Evolutionary conservation across 371 early-diverging fungal genomes (phyloP), one percentile per base, ranked within the genome.

Genomic region (Dipsacomyces acuminosporus): DNA sequence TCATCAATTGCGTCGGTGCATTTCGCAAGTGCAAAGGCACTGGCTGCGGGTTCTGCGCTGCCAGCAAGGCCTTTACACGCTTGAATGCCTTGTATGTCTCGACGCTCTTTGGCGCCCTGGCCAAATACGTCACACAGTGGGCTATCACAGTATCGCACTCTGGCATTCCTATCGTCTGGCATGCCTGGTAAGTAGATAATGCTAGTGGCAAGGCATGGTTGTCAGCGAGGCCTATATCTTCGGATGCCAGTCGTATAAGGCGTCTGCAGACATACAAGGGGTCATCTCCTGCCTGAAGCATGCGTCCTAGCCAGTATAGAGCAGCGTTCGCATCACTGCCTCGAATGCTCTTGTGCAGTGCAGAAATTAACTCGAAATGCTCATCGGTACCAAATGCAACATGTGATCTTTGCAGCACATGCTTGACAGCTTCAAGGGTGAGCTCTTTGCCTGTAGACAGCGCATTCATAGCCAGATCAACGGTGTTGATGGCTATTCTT

Each of bases 191-290:
- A 0, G 91, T 81, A 5, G 90, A 56, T 25, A 89, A 65, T 0
- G 92, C 92, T 47, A 91, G 56, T 0, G 84, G 80, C 8, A 93
- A 65, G 0, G 91, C 91, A 0, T 76, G 53, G 55, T 78, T 85
- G 49, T 93, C 91, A 0, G 90, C 94, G 41, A 91, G 64, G 0
- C 94, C 94, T 61, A 93, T 83, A 59, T 93, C 94, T 56, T 93
- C 94, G 18, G 87, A 87, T 0, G 94, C 93, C 69, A 88, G 77
- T 13, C 90, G 77, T 21, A 92, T 78, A 45, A 93, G 30, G 22
- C 84, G 67, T 24, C 88, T 61, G 0, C 87, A 86, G 38, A 93
- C 78, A 58, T 88, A 93, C 24, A 93, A 61, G 17, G 93, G 93
- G 61, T 93, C 94, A 66, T 93, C 94, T 35, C 94, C 94, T 25